phyloP scores from a whole-genome alignment of 1,284 basidiomycete genomes.

The Agaricales sp. region DNA sequence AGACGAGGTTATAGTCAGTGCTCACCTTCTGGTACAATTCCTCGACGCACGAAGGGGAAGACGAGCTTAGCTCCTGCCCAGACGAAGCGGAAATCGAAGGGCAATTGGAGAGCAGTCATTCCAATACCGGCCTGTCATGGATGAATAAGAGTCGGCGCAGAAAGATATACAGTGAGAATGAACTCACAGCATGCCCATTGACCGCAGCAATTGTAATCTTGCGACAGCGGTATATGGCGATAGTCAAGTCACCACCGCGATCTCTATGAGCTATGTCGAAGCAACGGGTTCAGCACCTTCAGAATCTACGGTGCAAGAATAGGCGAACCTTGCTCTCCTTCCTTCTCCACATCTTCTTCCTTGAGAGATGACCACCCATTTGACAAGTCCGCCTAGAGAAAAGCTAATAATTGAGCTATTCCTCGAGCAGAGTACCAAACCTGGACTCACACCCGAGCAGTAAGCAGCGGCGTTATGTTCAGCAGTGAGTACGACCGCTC shows the following conservation, averaged over 20 bases:
- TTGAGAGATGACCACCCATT: conserved; percentile 30
- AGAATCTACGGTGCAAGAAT: background rate
- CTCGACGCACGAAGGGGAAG: conserved; percentile 45
- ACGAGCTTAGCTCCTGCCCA: conserved; percentile 43
- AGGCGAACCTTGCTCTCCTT: conserved; percentile 31
- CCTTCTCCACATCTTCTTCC: conserved; percentile 26
- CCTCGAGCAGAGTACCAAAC: background rate
- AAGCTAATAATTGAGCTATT: background rate
- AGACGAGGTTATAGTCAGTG: no score
- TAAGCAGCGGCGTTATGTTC: conserved; percentile 40
- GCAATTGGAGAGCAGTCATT: conserved; percentile 41
- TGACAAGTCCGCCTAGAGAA: conserved; percentile 34
- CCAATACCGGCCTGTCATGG: conserved; percentile 46
- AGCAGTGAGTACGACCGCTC: conserved; percentile 39
- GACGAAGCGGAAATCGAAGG: conserved; percentile 45
- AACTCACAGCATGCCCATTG: conserved; percentile 51
- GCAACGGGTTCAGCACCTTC: background rate
- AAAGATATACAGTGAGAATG: conserved; percentile 19
- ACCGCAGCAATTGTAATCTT: conserved; percentile 49
- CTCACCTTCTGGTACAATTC: conserved; percentile 43
- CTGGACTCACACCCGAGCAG: conserved; percentile 37
- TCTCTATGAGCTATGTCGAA: conserved; percentile 34
- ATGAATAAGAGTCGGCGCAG: background rate
- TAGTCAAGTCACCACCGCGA: conserved; percentile 32
- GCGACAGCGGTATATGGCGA: conserved; percentile 40